Percentiles rank a stretch among this genome's conserved stretches.
These are phyloP conservation scores for Alopecurus myosuroides DNA, from an alignment of 176 grass and related monocot species.

Conservation along the genomic window DNA sequence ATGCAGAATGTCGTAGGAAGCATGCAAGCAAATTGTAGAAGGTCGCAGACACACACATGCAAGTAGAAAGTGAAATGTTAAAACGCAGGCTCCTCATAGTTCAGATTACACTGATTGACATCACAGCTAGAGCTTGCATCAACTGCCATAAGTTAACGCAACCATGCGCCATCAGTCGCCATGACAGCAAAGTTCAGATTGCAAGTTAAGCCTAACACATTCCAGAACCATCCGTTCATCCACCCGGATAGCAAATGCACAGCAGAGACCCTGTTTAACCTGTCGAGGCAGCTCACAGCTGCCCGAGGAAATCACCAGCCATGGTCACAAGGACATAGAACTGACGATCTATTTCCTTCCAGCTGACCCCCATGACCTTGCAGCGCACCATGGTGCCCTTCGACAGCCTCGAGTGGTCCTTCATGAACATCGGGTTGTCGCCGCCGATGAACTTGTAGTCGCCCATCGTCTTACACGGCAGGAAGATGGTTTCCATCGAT, in stretches of 20 bases:
- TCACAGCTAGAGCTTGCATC: neutral
- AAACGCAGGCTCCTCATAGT: neutral
- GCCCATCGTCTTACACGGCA: slow-evolving; percentile 53
- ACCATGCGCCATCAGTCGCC: neutral
- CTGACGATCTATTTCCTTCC: slow-evolving; percentile 79
- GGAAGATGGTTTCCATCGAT: slow-evolving; percentile 62
- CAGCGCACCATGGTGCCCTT: slow-evolving; percentile 61
- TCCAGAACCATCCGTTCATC: slow-evolving; percentile 7
- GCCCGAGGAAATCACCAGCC: slow-evolving; percentile 77
- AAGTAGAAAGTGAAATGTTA: neutral
- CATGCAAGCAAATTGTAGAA: neutral
- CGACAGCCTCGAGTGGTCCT: slow-evolving; percentile 60
- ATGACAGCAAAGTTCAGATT: neutral
- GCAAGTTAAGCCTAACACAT: neutral
- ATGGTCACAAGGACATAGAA: slow-evolving; percentile 74
- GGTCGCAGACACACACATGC: neutral
- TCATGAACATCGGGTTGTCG: slow-evolving; percentile 67
- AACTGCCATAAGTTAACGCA: neutral
- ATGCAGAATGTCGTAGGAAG: neutral
- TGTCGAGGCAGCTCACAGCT: slow-evolving; percentile 35
- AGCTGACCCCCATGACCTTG: slow-evolving; percentile 68
- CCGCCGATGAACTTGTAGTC: slow-evolving; percentile 72
- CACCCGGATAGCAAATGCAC: neutral
- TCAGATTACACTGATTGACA: neutral
- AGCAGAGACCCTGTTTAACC: neutral